Evolutionary conservation across 2,329 filamentous ascomycete species (phyloP).

Genomic region (Cephalotrichum gorgonifer): DNA sequence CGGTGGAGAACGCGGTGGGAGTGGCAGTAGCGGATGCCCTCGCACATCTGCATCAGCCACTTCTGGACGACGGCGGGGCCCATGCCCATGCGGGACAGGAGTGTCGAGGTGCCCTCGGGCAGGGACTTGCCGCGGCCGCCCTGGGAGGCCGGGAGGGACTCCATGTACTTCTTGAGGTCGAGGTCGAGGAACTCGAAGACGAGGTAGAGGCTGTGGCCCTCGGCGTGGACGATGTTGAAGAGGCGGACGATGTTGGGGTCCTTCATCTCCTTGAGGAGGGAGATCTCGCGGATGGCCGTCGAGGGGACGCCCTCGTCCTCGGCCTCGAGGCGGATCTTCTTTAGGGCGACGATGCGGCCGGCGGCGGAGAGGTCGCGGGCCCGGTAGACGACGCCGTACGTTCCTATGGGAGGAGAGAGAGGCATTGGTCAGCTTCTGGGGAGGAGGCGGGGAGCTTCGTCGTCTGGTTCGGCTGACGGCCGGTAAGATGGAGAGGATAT

Average conservation of each 20-base stretch:
- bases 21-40: conserved; percentile 81
- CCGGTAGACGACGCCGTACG: conserved; percentile 93
- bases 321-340: conserved; percentile 91
- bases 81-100: conserved; percentile 58
- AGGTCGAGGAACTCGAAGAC: conserved; percentile 88
- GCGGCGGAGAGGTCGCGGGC: conserved; percentile 73
- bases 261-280: conserved; percentile 87
- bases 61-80: conserved; percentile 78
- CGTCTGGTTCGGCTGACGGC: background rate
- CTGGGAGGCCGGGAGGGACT: conserved; percentile 72
- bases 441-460: background rate
- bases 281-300: conserved; percentile 90
- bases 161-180: conserved; percentile 95
- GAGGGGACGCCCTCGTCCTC: conserved; percentile 91
- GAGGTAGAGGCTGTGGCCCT: conserved; percentile 89
- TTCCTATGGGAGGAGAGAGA: conserved; percentile 44
- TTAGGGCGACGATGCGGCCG: conserved; percentile 81
- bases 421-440: background rate
- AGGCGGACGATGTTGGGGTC: conserved; percentile 83
- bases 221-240: conserved; percentile 86
- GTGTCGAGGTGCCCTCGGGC: conserved; percentile 61
- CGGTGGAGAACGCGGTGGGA: conserved; percentile 79
- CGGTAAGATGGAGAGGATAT: background rate
- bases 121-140: conserved; percentile 78
- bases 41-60: conserved; percentile 82